These are phyloP conservation scores for Mortierella antarctica DNA, from an alignment of 192 early-diverging fungal species.

Conservation along the genomic window DNA sequence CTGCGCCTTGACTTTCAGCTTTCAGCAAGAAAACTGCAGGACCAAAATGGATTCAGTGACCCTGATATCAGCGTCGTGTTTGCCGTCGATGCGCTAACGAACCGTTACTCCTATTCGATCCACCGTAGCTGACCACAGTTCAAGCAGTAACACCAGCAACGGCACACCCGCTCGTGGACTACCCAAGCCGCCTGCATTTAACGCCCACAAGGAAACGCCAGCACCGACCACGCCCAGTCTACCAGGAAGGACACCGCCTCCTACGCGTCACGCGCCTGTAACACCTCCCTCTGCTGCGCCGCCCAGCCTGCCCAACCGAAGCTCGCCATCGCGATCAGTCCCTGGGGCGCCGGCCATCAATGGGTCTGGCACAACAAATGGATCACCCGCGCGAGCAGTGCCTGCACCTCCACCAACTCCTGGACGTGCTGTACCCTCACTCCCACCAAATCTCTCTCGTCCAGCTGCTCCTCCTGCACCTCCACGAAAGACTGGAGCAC, in stretches of 20 bases:
- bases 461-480: conserved; percentile 22
- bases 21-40: too few species aligned
- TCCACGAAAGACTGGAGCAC: conserved; percentile 34
- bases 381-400: conserved; percentile 29
- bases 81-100: too few species aligned
- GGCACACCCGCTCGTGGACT: conserved; percentile 40
- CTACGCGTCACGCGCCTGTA: conserved; percentile 26
- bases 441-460: conserved; percentile 29
- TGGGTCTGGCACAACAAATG: conserved; percentile 11
- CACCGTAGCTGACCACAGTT: conserved; percentile 29
- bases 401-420: conserved; percentile 37
- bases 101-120: not conserved
- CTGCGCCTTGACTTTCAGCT: not conserved
- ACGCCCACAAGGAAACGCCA: conserved; percentile 14
- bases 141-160: conserved; percentile 19
- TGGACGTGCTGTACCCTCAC: conserved; percentile 19
- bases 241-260: conserved; percentile 35
- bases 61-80: too few species aligned
- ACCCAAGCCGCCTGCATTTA: conserved; percentile 44
- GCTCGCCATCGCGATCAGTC: conserved; percentile 30
- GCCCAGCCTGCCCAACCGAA: conserved; percentile 21
- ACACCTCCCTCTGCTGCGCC: conserved; percentile 35
- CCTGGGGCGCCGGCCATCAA: conserved; percentile 37
- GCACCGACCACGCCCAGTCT: conserved; percentile 32
- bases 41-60: too few species aligned